Evolutionary conservation across 2,329 filamentous ascomycete genomes (phyloP), one percentile per base, ranked within the genome.

Genomic region (Calonectria pauciramosa): DNA sequence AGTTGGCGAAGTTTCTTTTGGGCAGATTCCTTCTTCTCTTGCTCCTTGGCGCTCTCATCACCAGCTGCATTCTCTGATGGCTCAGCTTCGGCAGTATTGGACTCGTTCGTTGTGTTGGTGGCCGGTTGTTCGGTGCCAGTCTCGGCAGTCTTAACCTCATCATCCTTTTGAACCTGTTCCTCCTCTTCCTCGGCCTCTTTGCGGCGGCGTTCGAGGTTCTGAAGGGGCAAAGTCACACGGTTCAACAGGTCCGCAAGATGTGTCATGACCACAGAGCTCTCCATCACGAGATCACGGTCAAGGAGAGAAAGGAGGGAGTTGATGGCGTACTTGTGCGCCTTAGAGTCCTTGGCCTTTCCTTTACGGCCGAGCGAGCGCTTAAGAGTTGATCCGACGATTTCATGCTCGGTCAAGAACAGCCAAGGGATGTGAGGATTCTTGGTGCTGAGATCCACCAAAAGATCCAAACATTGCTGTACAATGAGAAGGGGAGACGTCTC

Each of bases 231-330:
- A 0, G 97, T 99, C 71, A 99, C 95, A 77, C 94, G 93, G 83
- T 95, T 96, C 32, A 99, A 90, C 36, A 99, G 88, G 77, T 94
- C 93, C 2, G 97, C 97, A 32, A 99, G 90, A 76, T 96, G 93
- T 80, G 98, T 96, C 96, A 99, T 99, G 71, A 98, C 96, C 9
- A 93, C 90, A n/a, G 96, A 96, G 85, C 96, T 99, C 86, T 99
- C 97, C 87, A 98, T 98, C 77, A 99, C 96, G 75, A 99, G 89
- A 77, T 96, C 95, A n/a, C 97, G 94, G 83, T 99, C 97, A 28
- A 99, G 90, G 7, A 99, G 90, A 75, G 93, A 93, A 60, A 99
- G 89, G 36, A 99, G 88, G 18, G 96, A 96, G 83, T 99, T 99
- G 83, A 99, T 91, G 13, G 97, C 96, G 83, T 94, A 99, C 83